A percentile compares a stretch with the other conserved stretches of the same genome.
phyloP scores from a whole-genome alignment of 2,329 filamentous ascomycete genomes.

The Arthrinium puccinioides region DNA sequence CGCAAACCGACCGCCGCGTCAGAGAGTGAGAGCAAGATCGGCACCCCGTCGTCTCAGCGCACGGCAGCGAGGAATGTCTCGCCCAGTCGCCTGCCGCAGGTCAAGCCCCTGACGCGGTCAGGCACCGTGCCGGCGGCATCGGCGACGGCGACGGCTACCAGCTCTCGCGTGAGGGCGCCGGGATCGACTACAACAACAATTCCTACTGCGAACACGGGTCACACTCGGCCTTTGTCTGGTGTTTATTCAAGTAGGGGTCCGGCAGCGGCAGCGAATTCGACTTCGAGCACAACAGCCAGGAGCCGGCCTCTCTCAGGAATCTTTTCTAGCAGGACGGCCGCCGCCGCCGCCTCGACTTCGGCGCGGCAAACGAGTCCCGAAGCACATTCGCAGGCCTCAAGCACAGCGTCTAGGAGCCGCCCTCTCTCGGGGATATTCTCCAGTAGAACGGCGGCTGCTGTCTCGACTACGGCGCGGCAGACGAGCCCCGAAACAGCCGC shows the following conservation, averaged over 20 bases:
- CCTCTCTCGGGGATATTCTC: no score
- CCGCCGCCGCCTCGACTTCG: background rate
- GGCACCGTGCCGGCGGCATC: conserved; percentile 16
- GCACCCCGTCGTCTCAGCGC: conserved; percentile 9
- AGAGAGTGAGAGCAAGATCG: conserved; percentile 5
- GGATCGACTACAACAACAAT: background rate
- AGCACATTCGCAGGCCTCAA: no score
- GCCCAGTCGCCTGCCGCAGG: conserved; percentile 39
- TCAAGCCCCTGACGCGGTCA: conserved; percentile 33
- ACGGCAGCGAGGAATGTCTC: conserved; percentile 30
- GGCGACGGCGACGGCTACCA: conserved; percentile 9
- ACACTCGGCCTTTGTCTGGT: conserved; percentile 1
- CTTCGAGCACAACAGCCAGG: conserved; percentile 1
- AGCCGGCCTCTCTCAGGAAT: conserved; percentile 3
- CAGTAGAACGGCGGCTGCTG: no score
- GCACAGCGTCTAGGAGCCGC: no score
- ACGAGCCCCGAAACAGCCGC: background rate
- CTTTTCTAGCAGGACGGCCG: conserved; percentile 3
- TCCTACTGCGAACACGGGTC: conserved; percentile 7
- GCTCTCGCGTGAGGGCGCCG: conserved; percentile 6
- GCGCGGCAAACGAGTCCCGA: no score
- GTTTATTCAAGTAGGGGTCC: background rate
- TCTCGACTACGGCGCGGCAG: background rate
- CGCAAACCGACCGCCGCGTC: conserved; percentile 29
- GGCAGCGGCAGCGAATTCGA: background rate